phyloP scores from a whole-genome alignment of 768 basidiomycete genomes.

The Mycena indigotica region DNA sequence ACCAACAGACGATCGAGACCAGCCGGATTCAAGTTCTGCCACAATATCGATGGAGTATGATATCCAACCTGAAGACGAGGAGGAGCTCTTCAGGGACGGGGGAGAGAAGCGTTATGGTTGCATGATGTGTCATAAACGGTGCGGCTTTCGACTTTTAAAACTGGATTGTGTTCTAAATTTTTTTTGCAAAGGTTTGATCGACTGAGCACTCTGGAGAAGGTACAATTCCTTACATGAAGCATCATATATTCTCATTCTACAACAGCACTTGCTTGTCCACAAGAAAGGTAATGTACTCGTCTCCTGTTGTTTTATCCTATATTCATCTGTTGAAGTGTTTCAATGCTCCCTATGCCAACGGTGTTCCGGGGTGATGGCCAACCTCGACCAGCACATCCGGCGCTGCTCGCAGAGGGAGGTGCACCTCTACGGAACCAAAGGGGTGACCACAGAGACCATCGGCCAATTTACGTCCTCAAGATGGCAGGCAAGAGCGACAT shows the following conservation, averaged over 20 bases:
- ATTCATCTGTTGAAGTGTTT: constrained; percentile 51
- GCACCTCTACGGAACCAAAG: constrained; percentile 36
- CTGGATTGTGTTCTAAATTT: too few relatives aligned
- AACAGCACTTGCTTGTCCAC: constrained; percentile 78
- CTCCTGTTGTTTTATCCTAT: constrained; percentile 19
- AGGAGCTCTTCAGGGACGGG: constrained; percentile 31
- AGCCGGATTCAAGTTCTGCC: too few relatives aligned
- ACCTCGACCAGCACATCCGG: constrained; percentile 75
- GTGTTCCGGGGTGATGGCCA: constrained; percentile 79
- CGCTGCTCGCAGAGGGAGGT: constrained; percentile 63
- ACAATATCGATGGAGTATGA: constrained; percentile 34
- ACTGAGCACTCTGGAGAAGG: constrained; percentile 76
- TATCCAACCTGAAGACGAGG: too few relatives aligned
- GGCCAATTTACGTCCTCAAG: constrained; percentile 19
- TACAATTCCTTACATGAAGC: constrained; percentile 35
- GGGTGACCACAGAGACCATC: constrained; percentile 17
- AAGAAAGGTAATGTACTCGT: constrained; percentile 83
- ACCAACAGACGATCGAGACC: constrained; percentile 9
- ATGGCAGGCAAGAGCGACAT: constrained; percentile 7
- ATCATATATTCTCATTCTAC: neutral
- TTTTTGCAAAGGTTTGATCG: constrained; percentile 57
- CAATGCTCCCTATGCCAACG: constrained; percentile 77
- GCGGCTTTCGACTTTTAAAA: too few relatives aligned
- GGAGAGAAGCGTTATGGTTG: constrained; percentile 78
- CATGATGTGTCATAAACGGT: constrained; percentile 84